Conservation (phyloP, 2,329 filamentous ascomycete genomes). For the Penicillium sp. region DNA sequence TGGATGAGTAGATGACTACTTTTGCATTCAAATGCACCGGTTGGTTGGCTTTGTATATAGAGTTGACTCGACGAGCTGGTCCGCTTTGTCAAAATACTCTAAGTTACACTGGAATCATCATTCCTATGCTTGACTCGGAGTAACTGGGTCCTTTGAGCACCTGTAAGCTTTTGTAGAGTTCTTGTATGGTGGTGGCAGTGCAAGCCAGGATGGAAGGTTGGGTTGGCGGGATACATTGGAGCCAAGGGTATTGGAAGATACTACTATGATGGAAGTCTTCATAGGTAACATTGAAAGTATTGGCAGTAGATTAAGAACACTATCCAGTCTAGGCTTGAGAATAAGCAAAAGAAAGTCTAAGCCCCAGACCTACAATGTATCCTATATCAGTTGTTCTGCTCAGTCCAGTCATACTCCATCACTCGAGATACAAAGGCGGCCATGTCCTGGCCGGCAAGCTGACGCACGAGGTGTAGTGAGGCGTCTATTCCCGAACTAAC, state of each 20-base stretch:
- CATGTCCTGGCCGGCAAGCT: conserved; percentile 70
- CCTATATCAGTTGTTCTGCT: conserved; percentile 8
- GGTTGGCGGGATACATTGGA: background rate
- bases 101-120: background rate
- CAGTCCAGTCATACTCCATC: conserved; percentile 76
- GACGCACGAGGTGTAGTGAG: conserved; percentile 75
- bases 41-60: background rate
- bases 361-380: background rate
- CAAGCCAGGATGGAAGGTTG: background rate
- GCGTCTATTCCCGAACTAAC: conserved; percentile 77
- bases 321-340: background rate
- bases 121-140: background rate
- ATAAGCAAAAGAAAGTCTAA: background rate
- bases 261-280: background rate
- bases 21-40: conserved; percentile 16
- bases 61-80: background rate
- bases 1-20: conserved; percentile 22
- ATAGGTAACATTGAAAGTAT: background rate
- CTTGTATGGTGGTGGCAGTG: background rate
- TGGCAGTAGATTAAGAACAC: background rate
- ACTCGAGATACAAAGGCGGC: conserved; percentile 68
- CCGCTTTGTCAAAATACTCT: background rate
- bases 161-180: too few relatives aligned
- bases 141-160: background rate
- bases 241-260: background rate